Evolutionary conservation across 192 early-diverging fungal genomes (phyloP), one percentile per base, ranked within the genome.

Genomic region (Phlyctochytrium arcticum): DNA sequence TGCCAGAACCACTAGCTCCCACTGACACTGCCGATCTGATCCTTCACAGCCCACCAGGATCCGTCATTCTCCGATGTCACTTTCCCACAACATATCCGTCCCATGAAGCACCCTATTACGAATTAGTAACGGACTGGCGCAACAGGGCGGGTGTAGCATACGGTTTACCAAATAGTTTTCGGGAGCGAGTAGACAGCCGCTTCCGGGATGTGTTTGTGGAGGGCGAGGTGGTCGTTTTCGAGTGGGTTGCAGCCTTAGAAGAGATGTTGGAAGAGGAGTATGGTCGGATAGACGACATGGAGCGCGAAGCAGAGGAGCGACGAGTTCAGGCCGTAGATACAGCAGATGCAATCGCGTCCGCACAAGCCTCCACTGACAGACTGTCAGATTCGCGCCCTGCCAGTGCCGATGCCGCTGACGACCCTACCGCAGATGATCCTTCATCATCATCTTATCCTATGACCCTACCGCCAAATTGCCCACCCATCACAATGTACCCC

Each of bases 161-260:
- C 6, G 57, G 49, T 9, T n/a, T 60, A 15, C 30, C 48, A 6
- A 50, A 68, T 27, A 5, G 19, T 36, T 6, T 61, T 4, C 47
- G 57, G 21, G 36, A 33, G 24, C 33, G 72, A n/a, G 77, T 87
- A 26, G 73, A 80, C 24, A 57, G 67, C 19, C 62, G 64, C 23
- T 75, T 89, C n/a, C 48, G 69, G 23, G 48, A 67, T 7, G 69
- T 83, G 31, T 89, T 85, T 72, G 71, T 80, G 12, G 76, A 76
- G 0, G 83, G 80, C 5, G 66, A 87, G 36, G 86, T 89, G 0
- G 73, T 87, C 5, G 58, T 90, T n/a, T 90, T 88, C 70, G 75
- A 75, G n/a, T 90, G 87, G 86, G 76, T 86, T 6, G 80, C 80
- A 26, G 80, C 74, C 59, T 34, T 89, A 17, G 69, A 80, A 46